Evolutionary conservation across 108 stramenopile species (phyloP), one percentile per base, ranked within the genome.

Genomic region (Asterionellopsis glacialis): DNA sequence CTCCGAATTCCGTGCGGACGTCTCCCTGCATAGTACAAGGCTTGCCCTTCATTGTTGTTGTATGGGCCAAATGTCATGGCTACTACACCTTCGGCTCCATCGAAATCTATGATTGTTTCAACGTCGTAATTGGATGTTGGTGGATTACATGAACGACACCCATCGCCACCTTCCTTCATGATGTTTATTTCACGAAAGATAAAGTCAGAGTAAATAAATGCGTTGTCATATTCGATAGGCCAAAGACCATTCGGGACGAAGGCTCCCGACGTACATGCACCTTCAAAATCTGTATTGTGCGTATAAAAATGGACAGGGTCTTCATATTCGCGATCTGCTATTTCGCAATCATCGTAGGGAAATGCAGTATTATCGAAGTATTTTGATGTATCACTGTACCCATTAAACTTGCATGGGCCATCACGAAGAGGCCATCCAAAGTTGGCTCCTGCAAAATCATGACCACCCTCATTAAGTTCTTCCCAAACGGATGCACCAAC

Each of bases 41-140:
- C 73, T 61, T 72, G 57, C 43, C 54, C 27, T 22, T 67, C 60
- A 19, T 57, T 61, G 26, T 68, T 56, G n/a, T 58, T 55, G 61
- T 74, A 66, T 26, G 73, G 73, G 23, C 73, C 73, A 53, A 74
- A 74, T 16, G 51, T 43, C 55, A 74, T 63, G n/a, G 63, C 55
- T 9, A 63, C 73, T 5, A 63, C 40, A 15, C 57, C 26, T 21
- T 47, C 54, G 2, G 41, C 19, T 59, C 60, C 51, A 13, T n/a
- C n/a, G 39, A 59, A 49, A 5, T 33, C 33, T 33, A 33, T 7
- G 33, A 33, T 2, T 1, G 65, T 4, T 16, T 57, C 56, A 5
- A 39, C 39, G 16, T 19, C 5, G 16, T 19, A 57, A 2, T 39
- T 38, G 1, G 56, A 38, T 18, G 6, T 48, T 44, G 71, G 59